A percentile compares a stretch with the other conserved stretches of the same genome.
phyloP scores from a whole-genome alignment of 495 filamentous ascomycete species.

The Talaromyces liani region DNA sequence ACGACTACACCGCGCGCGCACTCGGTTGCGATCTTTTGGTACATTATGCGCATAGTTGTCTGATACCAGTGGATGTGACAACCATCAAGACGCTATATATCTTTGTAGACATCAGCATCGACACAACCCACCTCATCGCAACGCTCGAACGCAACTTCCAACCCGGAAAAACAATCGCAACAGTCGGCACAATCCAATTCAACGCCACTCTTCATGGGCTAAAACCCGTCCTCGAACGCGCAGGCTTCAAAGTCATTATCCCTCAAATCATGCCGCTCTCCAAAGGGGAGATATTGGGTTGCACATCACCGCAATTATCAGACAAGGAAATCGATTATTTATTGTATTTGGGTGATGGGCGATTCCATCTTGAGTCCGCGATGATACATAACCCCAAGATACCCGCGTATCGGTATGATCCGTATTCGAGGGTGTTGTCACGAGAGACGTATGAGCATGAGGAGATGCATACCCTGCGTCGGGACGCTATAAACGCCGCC shows the following conservation, averaged over 20 bases:
- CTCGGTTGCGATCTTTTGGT: slow-evolving; percentile 92
- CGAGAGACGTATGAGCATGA: slow-evolving; percentile 83
- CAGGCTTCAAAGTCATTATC: slow-evolving; percentile 75
- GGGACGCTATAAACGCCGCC: slow-evolving; percentile 67
- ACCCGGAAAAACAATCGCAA: slow-evolving; percentile 74
- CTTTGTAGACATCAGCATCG: slow-evolving; percentile 96
- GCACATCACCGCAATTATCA: slow-evolving; percentile 75
- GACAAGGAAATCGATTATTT: slow-evolving; percentile 60
- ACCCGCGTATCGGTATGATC: slow-evolving; percentile 93
- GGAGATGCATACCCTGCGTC: slow-evolving; percentile 76
- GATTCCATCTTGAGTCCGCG: slow-evolving; percentile 94
- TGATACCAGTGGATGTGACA: slow-evolving; percentile 93
- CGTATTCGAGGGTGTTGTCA: slow-evolving; percentile 86
- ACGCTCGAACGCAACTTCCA: slow-evolving; percentile 87
- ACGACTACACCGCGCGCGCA: slow-evolving; percentile 93
- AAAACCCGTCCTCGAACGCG: slow-evolving; percentile 62
- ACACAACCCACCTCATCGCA: slow-evolving; percentile 74
- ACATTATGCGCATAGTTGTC: slow-evolving; percentile 93
- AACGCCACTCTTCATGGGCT: slow-evolving; percentile 90
- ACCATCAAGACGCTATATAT: slow-evolving; percentile 95
- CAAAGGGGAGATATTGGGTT: slow-evolving; percentile 92
- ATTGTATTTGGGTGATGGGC: slow-evolving; percentile 89
- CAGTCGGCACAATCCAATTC: slow-evolving; percentile 98
- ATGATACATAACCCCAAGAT: slow-evolving; percentile 96
- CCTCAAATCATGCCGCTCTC: slow-evolving; percentile 90